Evolutionary conservation across 768 basidiomycete genomes (phyloP), one percentile per base, ranked within the genome.

Genomic region (Suillus subluteus): DNA sequence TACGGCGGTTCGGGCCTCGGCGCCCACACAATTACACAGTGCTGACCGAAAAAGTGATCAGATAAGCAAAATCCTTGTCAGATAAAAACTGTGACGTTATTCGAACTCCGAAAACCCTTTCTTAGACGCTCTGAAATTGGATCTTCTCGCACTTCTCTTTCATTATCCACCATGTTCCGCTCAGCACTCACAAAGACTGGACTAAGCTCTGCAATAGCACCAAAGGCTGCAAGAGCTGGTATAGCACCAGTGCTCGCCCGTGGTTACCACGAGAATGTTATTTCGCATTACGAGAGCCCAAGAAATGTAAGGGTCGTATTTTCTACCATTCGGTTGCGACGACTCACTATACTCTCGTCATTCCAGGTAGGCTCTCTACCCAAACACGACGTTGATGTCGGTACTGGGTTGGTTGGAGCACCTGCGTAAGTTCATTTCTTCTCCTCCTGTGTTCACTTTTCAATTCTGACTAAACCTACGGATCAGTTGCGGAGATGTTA

Each of bases 391-490:
- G 67, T 85, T 26, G 90, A 98, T 78, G 97, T 99, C 62, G 98
- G 98, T 35, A 98, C 96, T 54, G 98, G 98, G 40, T 92, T 99
- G 61, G 98, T 99, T 50, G 98, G 98, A 58, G 96, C 96, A 63
- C 96, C 96, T 80, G 95, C 94, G 94, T 95, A 82, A 73, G 93
- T 87, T 16, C 43, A 15, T 58, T 32, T 59, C 13, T 58, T 35
- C 62, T 46, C 52, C 41, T 46, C 54, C 41, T 59, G 26, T 35
- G 46, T 58, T 15, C 13, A 56, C 61, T 43, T 37, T 54, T 66
- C 66, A 46, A 63, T 62, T 48, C 73, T 72, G 65, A 70, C 65
- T 23, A 54, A 63, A 67, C 58, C 67, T 65, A 46, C 41, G 37
- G 56, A 70, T 63, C 74, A 96, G 95, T 5, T 97, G 96, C 75